Percentiles rank a stretch among this genome's conserved stretches.
Conservation (phyloP, 176 grass and related monocot genomes). For the Eleusine coracana region DNA sequence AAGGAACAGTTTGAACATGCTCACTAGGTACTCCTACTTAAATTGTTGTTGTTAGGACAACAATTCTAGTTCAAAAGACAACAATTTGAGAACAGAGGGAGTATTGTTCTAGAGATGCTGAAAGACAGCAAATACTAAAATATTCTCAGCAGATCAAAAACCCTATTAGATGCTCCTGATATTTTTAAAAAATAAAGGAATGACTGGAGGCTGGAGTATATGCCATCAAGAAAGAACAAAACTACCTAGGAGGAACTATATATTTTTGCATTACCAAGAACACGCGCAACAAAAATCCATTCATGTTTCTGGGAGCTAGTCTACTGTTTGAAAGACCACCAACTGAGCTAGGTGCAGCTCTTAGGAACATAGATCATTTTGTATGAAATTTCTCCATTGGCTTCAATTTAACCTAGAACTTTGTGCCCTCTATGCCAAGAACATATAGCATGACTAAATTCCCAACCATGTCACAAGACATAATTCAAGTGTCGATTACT, state of each 20-base stretch:
- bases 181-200: neutral
- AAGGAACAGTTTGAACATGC: neutral
- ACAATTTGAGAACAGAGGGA: too few species aligned
- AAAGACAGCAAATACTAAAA: neutral
- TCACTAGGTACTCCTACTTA: neutral
- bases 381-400: neutral
- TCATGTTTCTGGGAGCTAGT: neutral
- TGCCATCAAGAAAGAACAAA: neutral
- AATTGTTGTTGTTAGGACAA: too few species aligned
- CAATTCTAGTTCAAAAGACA: too few species aligned
- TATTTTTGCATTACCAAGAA: neutral
- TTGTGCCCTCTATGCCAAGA: neutral
- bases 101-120: neutral
- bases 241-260: neutral
- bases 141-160: neutral
- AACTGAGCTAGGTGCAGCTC: neutral
- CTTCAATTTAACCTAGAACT: neutral
- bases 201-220: neutral
- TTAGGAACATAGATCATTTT: neutral
- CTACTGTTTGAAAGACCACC: too few species aligned
- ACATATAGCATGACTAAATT: neutral
- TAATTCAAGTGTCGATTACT: neutral
- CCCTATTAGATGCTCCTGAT: neutral
- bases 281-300: neutral
- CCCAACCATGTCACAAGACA: neutral